These are phyloP conservation scores for Themeda triandra DNA, from an alignment of 176 grass and related monocot genomes.

Conservation along the genomic window DNA sequence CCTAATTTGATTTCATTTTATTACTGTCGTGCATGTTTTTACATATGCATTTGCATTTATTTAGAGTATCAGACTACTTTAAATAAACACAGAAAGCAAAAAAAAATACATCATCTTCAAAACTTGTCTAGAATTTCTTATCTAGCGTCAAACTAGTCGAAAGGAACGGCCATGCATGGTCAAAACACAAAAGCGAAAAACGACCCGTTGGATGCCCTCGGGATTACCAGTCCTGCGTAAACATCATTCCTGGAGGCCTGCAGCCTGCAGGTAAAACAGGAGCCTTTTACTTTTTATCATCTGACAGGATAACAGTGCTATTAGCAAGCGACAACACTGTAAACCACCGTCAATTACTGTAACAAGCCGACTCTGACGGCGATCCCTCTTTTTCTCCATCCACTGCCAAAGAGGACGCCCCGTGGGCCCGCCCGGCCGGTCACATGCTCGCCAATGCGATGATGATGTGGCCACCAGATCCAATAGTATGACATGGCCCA, in stretches of 20 bases:
- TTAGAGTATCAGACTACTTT: no score
- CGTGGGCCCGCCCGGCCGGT: not conserved
- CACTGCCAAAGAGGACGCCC: not conserved
- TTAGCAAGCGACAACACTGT: not conserved
- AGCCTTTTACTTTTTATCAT: not conserved
- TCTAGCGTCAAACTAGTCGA: not conserved
- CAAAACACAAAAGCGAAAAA: not conserved
- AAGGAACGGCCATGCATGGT: not conserved
- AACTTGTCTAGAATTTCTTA: not conserved
- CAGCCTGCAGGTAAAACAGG: no score
- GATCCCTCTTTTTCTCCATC: not conserved
- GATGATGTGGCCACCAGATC: conserved; percentile 16
- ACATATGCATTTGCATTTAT: no score
- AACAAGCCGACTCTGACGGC: not conserved
- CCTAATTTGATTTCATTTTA: no score
- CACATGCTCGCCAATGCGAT: not conserved
- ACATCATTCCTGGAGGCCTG: not conserved
- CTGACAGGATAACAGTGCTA: not conserved
- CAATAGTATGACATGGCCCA: conserved; percentile 5
- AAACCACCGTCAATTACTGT: conserved; percentile 27
- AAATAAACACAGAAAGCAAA: no score
- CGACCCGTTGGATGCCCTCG: not conserved
- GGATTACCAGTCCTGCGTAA: not conserved
- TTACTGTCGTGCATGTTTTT: no score
- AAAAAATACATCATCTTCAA: no score